Evolutionary conservation across 345 rosid genomes (phyloP).

Genomic region (Arabidopsis thaliana): TAIR10.1 NC_003075.7:11203501-11204000

Average conservation of each 20-base stretch:
- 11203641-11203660: constrained; percentile 84
- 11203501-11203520: constrained; percentile 78
- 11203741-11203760: constrained; percentile 21
- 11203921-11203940: constrained; percentile 75
- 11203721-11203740: constrained; percentile 69
- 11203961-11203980: constrained; percentile 81
- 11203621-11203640: constrained; percentile 88
- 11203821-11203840: constrained; percentile 60
- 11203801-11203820: neutral
- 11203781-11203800: constrained; percentile 12
- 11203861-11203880: constrained; percentile 67
- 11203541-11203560: constrained; percentile 81
- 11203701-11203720: constrained; percentile 93
- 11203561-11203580: constrained; percentile 90
- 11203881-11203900: constrained; percentile 82
- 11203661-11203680: constrained; percentile 89
- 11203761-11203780: constrained; percentile 1
- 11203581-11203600: constrained; percentile 91
- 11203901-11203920: constrained; percentile 86
- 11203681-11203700: constrained; percentile 71
- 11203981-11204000: constrained; percentile 77
- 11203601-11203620: constrained; percentile 91
- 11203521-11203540: constrained; percentile 72
- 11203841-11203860: constrained; percentile 77
- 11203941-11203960: constrained; percentile 89